phyloP scores from a whole-genome alignment of 805 yeast genomes.

The Saturnispora silvae region DNA sequence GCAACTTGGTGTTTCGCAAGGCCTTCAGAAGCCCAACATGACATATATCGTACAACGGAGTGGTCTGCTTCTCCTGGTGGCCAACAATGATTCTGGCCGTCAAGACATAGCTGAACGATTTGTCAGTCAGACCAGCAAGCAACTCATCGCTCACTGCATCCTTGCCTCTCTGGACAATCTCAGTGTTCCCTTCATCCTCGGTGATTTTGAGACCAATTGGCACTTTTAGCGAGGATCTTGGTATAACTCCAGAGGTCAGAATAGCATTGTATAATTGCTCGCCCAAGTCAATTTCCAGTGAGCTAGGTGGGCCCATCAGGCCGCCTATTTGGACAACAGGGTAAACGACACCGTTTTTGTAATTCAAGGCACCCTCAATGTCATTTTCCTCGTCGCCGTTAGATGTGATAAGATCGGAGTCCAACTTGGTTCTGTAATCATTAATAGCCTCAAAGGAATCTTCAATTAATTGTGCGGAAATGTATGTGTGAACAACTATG shows the following conservation, averaged over 20 bases:
- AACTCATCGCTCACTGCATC: slow-evolving; percentile 17
- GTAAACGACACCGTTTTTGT: slow-evolving; percentile 36
- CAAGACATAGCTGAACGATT: slow-evolving; percentile 46
- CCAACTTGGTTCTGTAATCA: slow-evolving; percentile 31
- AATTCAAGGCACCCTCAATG: slow-evolving; percentile 9
- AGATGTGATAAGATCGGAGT: slow-evolving; percentile 25
- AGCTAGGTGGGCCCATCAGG: slow-evolving; percentile 68
- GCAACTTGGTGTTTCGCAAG: slow-evolving; percentile 47
- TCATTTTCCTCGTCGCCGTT: slow-evolving; percentile 10
- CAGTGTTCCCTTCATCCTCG: slow-evolving; percentile 38
- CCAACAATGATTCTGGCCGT: slow-evolving; percentile 69
- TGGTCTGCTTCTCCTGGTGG: slow-evolving; percentile 69
- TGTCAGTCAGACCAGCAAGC: slow-evolving; percentile 27
- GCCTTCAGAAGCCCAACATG: slow-evolving; percentile 63
- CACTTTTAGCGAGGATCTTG: slow-evolving; percentile 43
- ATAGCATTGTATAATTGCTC: slow-evolving; percentile 55
- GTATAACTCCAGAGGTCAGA: slow-evolving; percentile 44
- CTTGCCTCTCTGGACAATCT: slow-evolving; percentile 36
- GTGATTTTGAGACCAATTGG: slow-evolving; percentile 40
- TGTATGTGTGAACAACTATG: slow-evolving; percentile 63
- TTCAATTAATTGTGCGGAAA: slow-evolving; percentile 59
- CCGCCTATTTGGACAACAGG: slow-evolving; percentile 77
- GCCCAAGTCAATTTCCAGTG: slow-evolving; percentile 70
- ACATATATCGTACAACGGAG: slow-evolving; percentile 70
- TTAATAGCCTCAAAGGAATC: slow-evolving; percentile 34